Percentiles rank a stretch among this genome's conserved stretches.
phyloP scores from a whole-genome alignment of 208 protist species.

The Trypanosoma scelopori region DNA sequence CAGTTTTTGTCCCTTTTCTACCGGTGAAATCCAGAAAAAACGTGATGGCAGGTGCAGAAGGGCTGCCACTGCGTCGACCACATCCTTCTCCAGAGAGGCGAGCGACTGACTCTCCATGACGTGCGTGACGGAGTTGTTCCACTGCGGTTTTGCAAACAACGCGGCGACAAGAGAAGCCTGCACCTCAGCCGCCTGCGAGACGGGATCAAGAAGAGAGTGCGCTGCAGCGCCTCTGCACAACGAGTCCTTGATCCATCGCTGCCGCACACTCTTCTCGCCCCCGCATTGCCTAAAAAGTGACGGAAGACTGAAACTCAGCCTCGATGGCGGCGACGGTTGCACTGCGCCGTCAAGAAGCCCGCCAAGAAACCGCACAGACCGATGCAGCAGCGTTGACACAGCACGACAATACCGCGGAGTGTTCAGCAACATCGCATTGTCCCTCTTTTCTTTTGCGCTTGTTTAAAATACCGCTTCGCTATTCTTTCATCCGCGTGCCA shows the following conservation, averaged over 20 bases:
- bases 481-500: too few relatives aligned
- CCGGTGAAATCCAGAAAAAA: constrained; percentile 34
- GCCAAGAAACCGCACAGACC: constrained; percentile 14
- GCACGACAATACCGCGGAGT: neutral
- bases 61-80: constrained; percentile 32
- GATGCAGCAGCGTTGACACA: constrained; percentile 5
- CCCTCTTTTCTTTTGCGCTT: neutral
- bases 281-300: neutral
- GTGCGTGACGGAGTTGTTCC: constrained; percentile 21
- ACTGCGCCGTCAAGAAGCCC: constrained; percentile 2
- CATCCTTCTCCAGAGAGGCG: constrained; percentile 27
- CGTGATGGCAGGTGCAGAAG: constrained; percentile 39
- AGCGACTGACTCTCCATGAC: neutral
- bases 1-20: neutral
- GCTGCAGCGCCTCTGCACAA: constrained; percentile 1
- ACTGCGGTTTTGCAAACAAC: constrained; percentile 7
- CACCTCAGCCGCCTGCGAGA: constrained; percentile 3
- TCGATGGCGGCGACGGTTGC: neutral
- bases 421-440: constrained; percentile 8
- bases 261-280: neutral
- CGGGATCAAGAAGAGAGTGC: constrained; percentile 11
- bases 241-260: constrained; percentile 1
- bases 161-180: constrained; percentile 20
- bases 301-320: neutral
- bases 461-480: too few relatives aligned